These are phyloP conservation scores for Suillus placidus DNA, from an alignment of 768 basidiomycete species.

Conservation along the genomic window DNA sequence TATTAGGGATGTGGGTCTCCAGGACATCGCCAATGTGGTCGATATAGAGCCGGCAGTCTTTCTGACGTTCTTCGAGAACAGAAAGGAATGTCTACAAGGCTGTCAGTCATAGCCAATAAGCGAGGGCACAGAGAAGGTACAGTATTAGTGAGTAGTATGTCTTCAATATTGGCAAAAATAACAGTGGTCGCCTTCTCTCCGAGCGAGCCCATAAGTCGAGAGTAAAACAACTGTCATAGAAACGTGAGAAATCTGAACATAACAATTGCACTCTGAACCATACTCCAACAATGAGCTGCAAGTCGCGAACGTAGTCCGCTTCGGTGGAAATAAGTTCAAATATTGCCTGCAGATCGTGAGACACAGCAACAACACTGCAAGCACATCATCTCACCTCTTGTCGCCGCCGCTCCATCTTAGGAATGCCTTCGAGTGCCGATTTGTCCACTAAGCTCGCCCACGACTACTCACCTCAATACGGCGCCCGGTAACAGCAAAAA, in stretches of 20 bases:
- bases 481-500: conserved; percentile 6
- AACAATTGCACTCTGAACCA: conserved; percentile 16
- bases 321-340: conserved; percentile 96
- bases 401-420: conserved; percentile 74
- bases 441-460: conserved; percentile 94
- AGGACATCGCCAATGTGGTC: conserved; percentile 88
- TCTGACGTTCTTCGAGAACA: conserved; percentile 88
- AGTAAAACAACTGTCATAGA: conserved; percentile 74
- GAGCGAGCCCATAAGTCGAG: conserved; percentile 69
- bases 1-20: conserved; percentile 69
- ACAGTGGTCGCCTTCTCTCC: conserved; percentile 77
- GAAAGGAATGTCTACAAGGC: conserved; percentile 72
- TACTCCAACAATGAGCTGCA: conserved; percentile 92
- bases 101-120: conserved; percentile 6
- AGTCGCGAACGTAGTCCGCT: conserved; percentile 83
- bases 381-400: conserved; percentile 66
- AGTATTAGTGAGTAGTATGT: conserved; percentile 87
- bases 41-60: conserved; percentile 87
- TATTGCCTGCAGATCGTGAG: conserved; percentile 59
- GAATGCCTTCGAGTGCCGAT: conserved; percentile 79
- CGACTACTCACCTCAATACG: conserved; percentile 48
- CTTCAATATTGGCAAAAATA: conserved; percentile 93
- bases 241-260: conserved; percentile 6
- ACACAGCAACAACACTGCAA: not conserved
- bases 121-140: conserved; percentile 37